phyloP scores from a whole-genome alignment of 2,329 filamentous ascomycete genomes.

The Fusarium phyllophilum region DNA sequence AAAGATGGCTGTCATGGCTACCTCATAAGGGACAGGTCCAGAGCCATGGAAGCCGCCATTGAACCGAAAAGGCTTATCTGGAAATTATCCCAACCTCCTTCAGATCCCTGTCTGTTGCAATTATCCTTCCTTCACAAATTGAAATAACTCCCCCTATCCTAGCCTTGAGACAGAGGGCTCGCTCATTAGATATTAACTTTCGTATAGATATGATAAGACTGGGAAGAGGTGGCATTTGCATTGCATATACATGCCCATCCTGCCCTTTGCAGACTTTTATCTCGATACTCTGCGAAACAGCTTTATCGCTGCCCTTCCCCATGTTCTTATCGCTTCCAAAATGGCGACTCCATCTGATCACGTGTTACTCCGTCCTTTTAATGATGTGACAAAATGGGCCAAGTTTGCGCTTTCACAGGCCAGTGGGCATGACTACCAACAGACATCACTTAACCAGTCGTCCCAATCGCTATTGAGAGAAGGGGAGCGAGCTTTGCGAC shows the following conservation, averaged over 20 bases:
- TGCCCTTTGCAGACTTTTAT: neutral
- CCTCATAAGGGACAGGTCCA: neutral
- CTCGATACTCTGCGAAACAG: neutral
- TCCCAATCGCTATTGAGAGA: neutral
- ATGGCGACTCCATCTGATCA: neutral
- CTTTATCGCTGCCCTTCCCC: neutral
- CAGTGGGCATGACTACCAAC: neutral
- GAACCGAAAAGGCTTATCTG: neutral
- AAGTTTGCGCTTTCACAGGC: neutral
- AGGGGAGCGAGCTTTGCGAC: neutral
- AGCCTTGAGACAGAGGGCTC: neutral
- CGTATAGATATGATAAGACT: neutral
- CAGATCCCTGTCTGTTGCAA: neutral
- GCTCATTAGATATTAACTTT: neutral
- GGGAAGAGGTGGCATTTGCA: neutral
- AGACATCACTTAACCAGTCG: neutral
- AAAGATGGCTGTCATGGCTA: neutral
- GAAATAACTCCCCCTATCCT: neutral
- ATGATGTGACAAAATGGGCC: neutral
- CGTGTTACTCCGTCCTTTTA: neutral
- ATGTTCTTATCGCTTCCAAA: neutral
- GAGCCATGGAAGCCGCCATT: neutral
- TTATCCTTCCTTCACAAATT: neutral
- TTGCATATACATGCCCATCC: neutral
- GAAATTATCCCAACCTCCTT: neutral